phyloP scores from a whole-genome alignment of 2,329 filamentous ascomycete species.

The Xylaria sp. region DNA sequence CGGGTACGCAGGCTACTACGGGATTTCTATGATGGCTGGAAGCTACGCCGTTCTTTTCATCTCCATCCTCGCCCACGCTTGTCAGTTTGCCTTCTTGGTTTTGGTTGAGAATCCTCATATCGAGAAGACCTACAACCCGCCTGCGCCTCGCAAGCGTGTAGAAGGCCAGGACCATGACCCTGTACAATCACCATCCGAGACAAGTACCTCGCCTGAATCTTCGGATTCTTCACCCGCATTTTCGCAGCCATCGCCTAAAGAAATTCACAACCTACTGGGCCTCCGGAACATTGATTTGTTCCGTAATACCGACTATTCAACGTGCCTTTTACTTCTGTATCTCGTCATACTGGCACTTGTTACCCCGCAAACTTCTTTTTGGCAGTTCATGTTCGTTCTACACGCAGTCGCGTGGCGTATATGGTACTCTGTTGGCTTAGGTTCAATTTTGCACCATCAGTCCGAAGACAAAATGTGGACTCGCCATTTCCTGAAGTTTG shows the following conservation, averaged over 20 bases:
- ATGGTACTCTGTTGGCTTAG: constrained; percentile 92
- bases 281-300: constrained; percentile 87
- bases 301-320: constrained; percentile 84
- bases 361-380: constrained; percentile 80
- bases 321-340: constrained; percentile 80
- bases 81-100: constrained; percentile 92
- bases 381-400: constrained; percentile 81
- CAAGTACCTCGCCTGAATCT: constrained; percentile 37
- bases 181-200: constrained; percentile 32
- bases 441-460: constrained; percentile 84
- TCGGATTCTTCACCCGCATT: constrained; percentile 39
- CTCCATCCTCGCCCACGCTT: constrained; percentile 92
- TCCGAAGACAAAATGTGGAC: constrained; percentile 95
- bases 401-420: constrained; percentile 86
- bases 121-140: constrained; percentile 95
- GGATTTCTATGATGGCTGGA: constrained; percentile 96
- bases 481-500: constrained; percentile 96
- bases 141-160: constrained; percentile 74
- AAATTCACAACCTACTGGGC: constrained; percentile 86
- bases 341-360: constrained; percentile 77
- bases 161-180: constrained; percentile 40
- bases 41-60: constrained; percentile 98
- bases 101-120: constrained; percentile 97
- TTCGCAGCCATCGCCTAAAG: constrained; percentile 62
- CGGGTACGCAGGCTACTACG: constrained; percentile 97